Base-by-base conservation (phyloP, 805 yeast species). In the Nakazawaea holstii region DNA sequence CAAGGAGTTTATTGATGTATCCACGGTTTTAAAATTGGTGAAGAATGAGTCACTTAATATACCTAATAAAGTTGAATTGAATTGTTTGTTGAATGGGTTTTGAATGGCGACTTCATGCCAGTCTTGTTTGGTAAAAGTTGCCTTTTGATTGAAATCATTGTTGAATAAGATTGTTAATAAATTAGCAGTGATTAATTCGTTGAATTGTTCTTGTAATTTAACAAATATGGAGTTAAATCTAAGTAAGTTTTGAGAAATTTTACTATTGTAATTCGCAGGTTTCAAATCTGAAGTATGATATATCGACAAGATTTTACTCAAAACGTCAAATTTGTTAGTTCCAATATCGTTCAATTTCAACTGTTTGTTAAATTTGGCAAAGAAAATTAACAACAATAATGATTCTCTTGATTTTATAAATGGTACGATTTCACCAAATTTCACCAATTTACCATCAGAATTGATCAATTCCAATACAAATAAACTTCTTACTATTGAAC, bases 171-270 rank as follows among this genome's bases (percentile, higher is more conserved):
- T 70, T 17, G 81, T 78, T 58, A 72, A 75, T 49, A 71, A 57
- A 43, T 70, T 73, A 41, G 72, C 70, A 53, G 80, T 84, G 28
- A 80, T 59, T n/a, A 82, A 63, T 52, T 80, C 81, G 50, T 78
- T 73, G 27, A 80, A 59, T 37, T 72, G 72, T 20, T 63, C 65
- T 29, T 73, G 73, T 41, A 84, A 61, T 41, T 75, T 75, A 46
- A 79, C 73, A 41, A 84, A 60, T 48, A 80, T 79, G 15, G 89
- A 82, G 58, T 90, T 75, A 60, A 84, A 85, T 39, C 79, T 76
- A 42, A 87, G 68, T 32, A 87, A 67, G 35, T 78, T 74, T 53
- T 83, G 77, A 14, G 88, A 85, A 31, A 88, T 70, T 11, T 89
- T 90, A 2, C 91, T 91, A 39, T 76, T 74, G 64, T 79, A 82